Evolutionary conservation across 1,284 basidiomycete species (phyloP).

Genomic region (Papiliotrema nemorosa): DNA sequence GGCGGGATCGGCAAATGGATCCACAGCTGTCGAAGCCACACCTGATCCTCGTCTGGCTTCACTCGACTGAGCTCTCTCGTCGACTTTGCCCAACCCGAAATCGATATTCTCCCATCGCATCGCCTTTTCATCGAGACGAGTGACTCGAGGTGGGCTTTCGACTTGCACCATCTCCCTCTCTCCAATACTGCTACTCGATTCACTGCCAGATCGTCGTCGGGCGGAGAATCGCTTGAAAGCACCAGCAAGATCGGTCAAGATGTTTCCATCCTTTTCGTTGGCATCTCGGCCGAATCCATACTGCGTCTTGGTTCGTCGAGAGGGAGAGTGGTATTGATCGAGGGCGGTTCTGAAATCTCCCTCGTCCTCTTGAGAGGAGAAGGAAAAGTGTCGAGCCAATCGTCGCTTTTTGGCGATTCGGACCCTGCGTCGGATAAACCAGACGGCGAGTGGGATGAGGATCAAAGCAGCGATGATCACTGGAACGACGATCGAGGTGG

Average conservation of each 20-base stretch:
- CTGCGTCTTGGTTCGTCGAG: constrained; percentile 14
- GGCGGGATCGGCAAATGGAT: constrained; percentile 6
- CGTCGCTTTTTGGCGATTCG: constrained; percentile 40
- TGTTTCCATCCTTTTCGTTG: constrained; percentile 34
- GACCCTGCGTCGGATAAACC: constrained; percentile 38
- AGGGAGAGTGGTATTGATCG: constrained; percentile 8
- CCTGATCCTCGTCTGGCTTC: constrained; percentile 1
- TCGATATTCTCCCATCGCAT: constrained; percentile 50
- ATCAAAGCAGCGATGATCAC: constrained; percentile 35
- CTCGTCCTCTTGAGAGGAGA: constrained; percentile 41
- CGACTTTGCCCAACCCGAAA: constrained; percentile 47
- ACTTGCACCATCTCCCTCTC: constrained; percentile 29
- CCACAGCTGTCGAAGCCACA: constrained; percentile 5
- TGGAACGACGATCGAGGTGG: constrained; percentile 41
- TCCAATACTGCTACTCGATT: not conserved
- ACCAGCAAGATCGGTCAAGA: constrained; percentile 22
- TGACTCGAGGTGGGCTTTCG: constrained; percentile 4
- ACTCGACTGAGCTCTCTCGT: constrained; percentile 24
- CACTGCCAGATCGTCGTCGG: constrained; percentile 1
- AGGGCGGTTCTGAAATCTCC: constrained; percentile 26
- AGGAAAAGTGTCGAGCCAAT: constrained; percentile 47
- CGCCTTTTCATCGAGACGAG: constrained; percentile 18
- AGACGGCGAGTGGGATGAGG: constrained; percentile 33
- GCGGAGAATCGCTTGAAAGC: constrained; percentile 23
- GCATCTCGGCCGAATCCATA: constrained; percentile 36